phyloP scores from a whole-genome alignment of 148 eudicot genomes.

The Mesembryanthemum crystallinum region DNA sequence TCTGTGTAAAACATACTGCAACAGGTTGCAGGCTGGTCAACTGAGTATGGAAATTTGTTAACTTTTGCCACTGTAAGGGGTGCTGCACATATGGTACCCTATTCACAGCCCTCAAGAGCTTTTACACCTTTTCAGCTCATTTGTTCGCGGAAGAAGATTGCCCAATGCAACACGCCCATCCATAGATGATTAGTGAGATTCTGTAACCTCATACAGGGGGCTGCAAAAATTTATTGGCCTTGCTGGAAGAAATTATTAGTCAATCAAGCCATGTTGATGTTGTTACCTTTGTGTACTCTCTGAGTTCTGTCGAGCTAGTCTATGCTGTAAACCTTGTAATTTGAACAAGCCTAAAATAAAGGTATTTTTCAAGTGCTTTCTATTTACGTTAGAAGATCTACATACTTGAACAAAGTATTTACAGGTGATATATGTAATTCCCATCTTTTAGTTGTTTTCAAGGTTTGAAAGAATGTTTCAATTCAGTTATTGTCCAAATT shows the following conservation, averaged over 20 bases:
- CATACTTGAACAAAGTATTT: neutral
- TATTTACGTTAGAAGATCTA: neutral
- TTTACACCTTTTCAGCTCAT: constrained; percentile 66
- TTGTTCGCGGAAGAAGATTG: constrained; percentile 47
- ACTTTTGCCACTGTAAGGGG: constrained; percentile 79
- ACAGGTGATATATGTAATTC: too few species aligned
- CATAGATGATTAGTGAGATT: neutral
- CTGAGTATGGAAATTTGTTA: constrained; percentile 60
- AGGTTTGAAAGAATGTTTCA: too few species aligned
- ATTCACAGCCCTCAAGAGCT: constrained; percentile 75
- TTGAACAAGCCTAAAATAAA: neutral
- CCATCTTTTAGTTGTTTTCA: too few species aligned
- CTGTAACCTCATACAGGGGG: neutral
- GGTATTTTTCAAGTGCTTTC: neutral
- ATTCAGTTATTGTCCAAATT: too few species aligned
- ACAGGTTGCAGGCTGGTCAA: constrained; percentile 80
- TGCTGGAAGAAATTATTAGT: neutral
- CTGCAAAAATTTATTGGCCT: neutral
- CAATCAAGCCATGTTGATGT: neutral
- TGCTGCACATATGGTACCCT: constrained; percentile 85
- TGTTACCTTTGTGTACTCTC: neutral
- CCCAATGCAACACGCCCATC: constrained; percentile 46
- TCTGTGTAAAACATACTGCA: neutral
- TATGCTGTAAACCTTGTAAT: neutral
- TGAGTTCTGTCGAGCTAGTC: too few species aligned